A percentile compares a stretch with the other conserved stretches of the same genome.
Evolutionary conservation across 2,329 filamentous ascomycete species (phyloP).

Genomic region (Monosporascus sp.): DNA sequence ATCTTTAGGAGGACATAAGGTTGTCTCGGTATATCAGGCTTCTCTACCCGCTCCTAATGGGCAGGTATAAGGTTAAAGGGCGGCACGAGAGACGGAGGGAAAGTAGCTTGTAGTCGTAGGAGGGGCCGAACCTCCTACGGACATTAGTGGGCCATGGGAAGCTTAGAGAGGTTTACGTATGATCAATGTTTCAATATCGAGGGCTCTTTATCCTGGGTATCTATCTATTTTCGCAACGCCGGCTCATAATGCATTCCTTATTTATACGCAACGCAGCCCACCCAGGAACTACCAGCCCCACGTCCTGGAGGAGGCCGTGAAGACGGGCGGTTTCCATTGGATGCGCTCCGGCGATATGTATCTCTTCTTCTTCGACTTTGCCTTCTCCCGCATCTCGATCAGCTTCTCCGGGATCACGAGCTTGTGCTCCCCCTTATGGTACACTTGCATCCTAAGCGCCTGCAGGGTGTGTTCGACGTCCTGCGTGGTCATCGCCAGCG

Average conservation of each 20-base stretch:
- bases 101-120: too few species aligned
- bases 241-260: conserved; percentile 9
- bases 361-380: conserved; percentile 71
- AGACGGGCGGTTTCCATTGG: conserved; percentile 95
- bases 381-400: conserved; percentile 73
- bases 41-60: too few species aligned
- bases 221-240: not conserved
- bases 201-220: not conserved
- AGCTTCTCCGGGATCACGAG: conserved; percentile 86
- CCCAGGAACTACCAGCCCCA: conserved; percentile 75
- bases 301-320: conserved; percentile 81
- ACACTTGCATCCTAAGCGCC: conserved; percentile 90
- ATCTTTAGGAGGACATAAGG: too few species aligned
- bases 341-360: conserved; percentile 73
- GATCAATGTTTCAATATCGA: too few species aligned
- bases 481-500: conserved; percentile 91
- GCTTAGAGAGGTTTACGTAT: too few species aligned
- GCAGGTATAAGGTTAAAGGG: too few species aligned
- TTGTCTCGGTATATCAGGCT: too few species aligned
- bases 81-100: too few species aligned
- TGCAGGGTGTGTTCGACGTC: conserved; percentile 95
- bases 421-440: conserved; percentile 94
- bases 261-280: not conserved
- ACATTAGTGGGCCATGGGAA: too few species aligned
- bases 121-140: too few species aligned